Percentiles rank a stretch among this genome's conserved stretches.
Conservation (phyloP, 805 yeast genomes). For the Peterozyma xylosa region DNA sequence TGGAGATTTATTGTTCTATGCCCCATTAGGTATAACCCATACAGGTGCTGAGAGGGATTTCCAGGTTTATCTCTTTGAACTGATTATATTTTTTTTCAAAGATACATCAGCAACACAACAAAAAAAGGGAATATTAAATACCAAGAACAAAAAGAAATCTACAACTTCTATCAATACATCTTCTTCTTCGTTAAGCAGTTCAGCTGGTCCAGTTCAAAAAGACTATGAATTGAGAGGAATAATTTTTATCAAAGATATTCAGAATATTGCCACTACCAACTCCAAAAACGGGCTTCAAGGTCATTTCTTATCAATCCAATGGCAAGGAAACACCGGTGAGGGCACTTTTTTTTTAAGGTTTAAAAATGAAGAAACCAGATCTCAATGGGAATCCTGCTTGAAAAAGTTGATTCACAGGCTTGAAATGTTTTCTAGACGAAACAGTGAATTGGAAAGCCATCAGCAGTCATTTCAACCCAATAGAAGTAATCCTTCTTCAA, state of each 20-base stretch:
- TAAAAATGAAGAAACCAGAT: slow-evolving; percentile 73
- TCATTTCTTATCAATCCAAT: slow-evolving; percentile 56
- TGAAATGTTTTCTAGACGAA: slow-evolving; percentile 16
- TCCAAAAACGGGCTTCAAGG: slow-evolving; percentile 26
- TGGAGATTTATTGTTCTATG: slow-evolving; percentile 79
- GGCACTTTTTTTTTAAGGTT: slow-evolving; percentile 81
- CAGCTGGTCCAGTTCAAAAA: slow-evolving; percentile 1
- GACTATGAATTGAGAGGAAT: slow-evolving; percentile 66
- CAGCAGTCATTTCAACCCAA: not conserved
- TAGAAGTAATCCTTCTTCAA: slow-evolving; percentile 6
- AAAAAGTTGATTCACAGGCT: slow-evolving; percentile 31
- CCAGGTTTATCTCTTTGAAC: slow-evolving; percentile 81
- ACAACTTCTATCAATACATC: slow-evolving; percentile 31
- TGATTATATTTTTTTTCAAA: slow-evolving; percentile 53
- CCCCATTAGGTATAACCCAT: slow-evolving; percentile 62
- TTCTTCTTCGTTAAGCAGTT: slow-evolving; percentile 10
- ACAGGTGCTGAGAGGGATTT: slow-evolving; percentile 76
- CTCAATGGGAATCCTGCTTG: slow-evolving; percentile 73
- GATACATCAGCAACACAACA: slow-evolving; percentile 32
- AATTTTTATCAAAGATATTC: slow-evolving; percentile 66
- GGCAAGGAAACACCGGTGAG: slow-evolving; percentile 83
- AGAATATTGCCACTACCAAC: slow-evolving; percentile 27
- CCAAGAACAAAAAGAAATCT: slow-evolving; percentile 44
- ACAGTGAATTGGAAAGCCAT: slow-evolving; percentile 4
- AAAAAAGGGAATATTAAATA: slow-evolving; percentile 38